Conservation (phyloP, 805 yeast species). For the Zygosaccharomyces gambellarensis region DNA sequence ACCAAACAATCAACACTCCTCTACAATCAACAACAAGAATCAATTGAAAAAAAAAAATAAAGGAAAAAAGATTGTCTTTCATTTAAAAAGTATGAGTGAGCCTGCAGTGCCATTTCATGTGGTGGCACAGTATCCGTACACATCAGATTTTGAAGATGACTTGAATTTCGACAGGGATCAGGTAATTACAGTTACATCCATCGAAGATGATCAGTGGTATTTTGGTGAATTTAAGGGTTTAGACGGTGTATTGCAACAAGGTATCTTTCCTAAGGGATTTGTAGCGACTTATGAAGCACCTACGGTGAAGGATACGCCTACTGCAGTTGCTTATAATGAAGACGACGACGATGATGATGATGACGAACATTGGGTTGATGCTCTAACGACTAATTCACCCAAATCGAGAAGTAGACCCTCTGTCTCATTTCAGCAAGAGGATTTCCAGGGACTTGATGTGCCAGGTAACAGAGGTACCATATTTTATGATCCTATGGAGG, state of each 20-base stretch:
- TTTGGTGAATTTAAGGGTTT: slow-evolving; percentile 54
- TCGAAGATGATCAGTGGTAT: slow-evolving; percentile 93
- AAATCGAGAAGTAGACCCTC: slow-evolving; percentile 44
- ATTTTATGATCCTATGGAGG: slow-evolving; percentile 10
- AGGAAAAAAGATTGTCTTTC: background rate
- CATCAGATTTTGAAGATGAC: slow-evolving; percentile 77
- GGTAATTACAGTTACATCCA: slow-evolving; percentile 63
- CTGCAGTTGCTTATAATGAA: background rate
- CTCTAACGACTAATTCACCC: slow-evolving; percentile 18
- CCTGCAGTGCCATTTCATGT: slow-evolving; percentile 57
- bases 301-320: background rate
- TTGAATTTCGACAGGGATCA: slow-evolving; percentile 65
- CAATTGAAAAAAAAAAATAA: slow-evolving; percentile 12
- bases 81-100: slow-evolving; percentile 19
- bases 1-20: slow-evolving; percentile 9
- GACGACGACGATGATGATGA: slow-evolving; percentile 8
- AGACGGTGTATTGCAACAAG: slow-evolving; percentile 45
- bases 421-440: slow-evolving; percentile 40
- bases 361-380: slow-evolving; percentile 12
- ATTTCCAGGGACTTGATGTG: slow-evolving; percentile 35
- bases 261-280: slow-evolving; percentile 85
- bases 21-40: slow-evolving; percentile 1
- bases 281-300: slow-evolving; percentile 42
- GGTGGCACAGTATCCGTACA: slow-evolving; percentile 62
- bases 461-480: slow-evolving; percentile 50